Conservation (phyloP, 768 basidiomycete species). For the Gloeophyllum trabeum region DNA sequence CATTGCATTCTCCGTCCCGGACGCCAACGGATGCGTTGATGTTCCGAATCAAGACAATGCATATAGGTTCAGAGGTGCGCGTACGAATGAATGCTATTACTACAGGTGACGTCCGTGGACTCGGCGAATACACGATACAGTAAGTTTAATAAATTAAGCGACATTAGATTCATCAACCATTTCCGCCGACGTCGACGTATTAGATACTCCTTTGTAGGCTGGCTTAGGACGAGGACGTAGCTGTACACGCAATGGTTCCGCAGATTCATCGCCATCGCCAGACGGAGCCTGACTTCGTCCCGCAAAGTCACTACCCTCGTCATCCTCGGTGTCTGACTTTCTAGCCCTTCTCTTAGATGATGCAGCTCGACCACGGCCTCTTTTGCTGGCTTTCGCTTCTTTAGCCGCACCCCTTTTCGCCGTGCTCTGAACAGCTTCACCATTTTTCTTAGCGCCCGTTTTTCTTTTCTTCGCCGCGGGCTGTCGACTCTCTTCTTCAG, state of each 20-base stretch:
- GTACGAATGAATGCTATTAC: too few species aligned
- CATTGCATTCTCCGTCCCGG: too few species aligned
- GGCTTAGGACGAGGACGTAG: conserved; percentile 32
- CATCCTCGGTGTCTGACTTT: conserved; percentile 5
- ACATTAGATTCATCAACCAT: neutral
- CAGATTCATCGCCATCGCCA: conserved; percentile 5
- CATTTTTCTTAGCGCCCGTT: conserved; percentile 8
- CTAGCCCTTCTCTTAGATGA: conserved; percentile 2
- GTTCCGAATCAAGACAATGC: too few species aligned
- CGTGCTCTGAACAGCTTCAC: conserved; percentile 1
- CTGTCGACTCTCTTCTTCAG: conserved; percentile 15
- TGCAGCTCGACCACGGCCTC: neutral
- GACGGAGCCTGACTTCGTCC: conserved; percentile 10
- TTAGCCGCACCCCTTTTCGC: neutral
- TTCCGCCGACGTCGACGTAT: too few species aligned
- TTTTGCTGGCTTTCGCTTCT: neutral
- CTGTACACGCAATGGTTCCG: conserved; percentile 15
- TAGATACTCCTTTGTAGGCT: neutral
- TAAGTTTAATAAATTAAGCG: neutral
- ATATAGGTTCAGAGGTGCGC: too few species aligned
- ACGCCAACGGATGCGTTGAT: too few species aligned
- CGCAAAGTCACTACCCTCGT: conserved; percentile 10
- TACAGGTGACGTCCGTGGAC: too few species aligned
- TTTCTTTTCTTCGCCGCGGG: conserved; percentile 21
- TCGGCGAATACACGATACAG: neutral